Conservation (phyloP, 2,329 filamentous ascomycete species). For the Sclerotinia spermophila region DNA sequence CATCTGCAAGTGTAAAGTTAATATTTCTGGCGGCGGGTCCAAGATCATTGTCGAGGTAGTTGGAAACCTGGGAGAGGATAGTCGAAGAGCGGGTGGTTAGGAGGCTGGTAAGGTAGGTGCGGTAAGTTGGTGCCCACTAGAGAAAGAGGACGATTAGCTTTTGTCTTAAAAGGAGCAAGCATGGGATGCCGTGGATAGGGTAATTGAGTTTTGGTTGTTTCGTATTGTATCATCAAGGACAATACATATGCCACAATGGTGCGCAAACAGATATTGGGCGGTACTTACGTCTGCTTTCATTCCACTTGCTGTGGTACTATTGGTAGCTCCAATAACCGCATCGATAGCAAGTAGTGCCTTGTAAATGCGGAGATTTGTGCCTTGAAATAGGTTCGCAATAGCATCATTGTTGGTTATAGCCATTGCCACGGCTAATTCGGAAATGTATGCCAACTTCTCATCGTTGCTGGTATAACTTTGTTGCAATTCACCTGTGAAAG, state of each 20-base stretch:
- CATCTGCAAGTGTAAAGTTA: neutral
- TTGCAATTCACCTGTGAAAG: neutral
- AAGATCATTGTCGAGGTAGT: slow-evolving; percentile 12
- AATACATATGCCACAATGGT: neutral
- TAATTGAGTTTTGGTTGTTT: neutral
- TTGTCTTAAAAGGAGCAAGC: neutral
- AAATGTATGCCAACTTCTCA: slow-evolving; percentile 8
- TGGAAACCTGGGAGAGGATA: neutral
- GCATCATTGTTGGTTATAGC: neutral
- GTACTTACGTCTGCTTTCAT: slow-evolving; percentile 8
- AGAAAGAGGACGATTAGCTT: neutral
- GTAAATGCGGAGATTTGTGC: slow-evolving; percentile 1
- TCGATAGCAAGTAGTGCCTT: slow-evolving; percentile 13
- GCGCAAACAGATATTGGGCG: neutral
- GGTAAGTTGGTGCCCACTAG: slow-evolving; percentile 1
- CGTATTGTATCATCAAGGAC: neutral
- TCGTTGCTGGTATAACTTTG: neutral
- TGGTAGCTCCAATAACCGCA: neutral
- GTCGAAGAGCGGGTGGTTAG: neutral
- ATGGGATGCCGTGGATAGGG: neutral
- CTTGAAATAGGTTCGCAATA: neutral
- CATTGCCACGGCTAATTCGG: slow-evolving; percentile 2
- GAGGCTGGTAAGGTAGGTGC: neutral
- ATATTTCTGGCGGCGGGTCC: neutral
- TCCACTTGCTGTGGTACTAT: neutral